These are phyloP conservation scores for Ambrosia hybrid DNA, from an alignment of 140 eudicot species.

Conservation along the genomic window DNA sequence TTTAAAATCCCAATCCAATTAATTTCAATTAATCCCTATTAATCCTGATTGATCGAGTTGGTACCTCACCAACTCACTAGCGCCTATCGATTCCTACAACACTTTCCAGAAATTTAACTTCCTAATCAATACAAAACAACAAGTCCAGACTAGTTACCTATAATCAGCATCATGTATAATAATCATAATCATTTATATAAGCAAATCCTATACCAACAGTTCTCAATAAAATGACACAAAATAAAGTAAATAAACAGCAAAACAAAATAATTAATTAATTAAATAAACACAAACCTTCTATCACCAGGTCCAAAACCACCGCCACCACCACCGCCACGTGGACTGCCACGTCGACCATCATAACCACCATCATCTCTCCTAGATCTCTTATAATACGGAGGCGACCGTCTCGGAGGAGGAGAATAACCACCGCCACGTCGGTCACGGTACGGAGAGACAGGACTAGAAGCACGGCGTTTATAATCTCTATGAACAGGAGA, in stretches of 20 bases:
- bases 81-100: no score
- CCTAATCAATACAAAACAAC: neutral
- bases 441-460: slow-evolving; percentile 74
- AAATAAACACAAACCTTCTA: slow-evolving; percentile 55
- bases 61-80: no score
- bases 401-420: slow-evolving; percentile 64
- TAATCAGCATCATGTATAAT: neutral
- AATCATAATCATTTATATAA: neutral
- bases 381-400: slow-evolving; percentile 69
- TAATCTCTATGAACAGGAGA: slow-evolving; percentile 71
- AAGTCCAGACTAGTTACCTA: neutral
- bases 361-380: slow-evolving; percentile 81
- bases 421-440: slow-evolving; percentile 48
- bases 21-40: no score
- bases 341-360: slow-evolving; percentile 87
- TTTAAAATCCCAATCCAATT: no score
- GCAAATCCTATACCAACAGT: neutral
- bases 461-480: slow-evolving; percentile 72
- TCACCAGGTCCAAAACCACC: slow-evolving; percentile 91
- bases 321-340: slow-evolving; percentile 37
- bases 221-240: neutral
- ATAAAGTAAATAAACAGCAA: neutral
- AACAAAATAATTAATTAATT: neutral
- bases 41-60: no score
- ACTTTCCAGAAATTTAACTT: neutral